Evolutionary conservation across 2,329 filamentous ascomycete genomes (phyloP), one percentile per base, ranked within the genome.

Genomic region (Exophiala alcalophila): DNA sequence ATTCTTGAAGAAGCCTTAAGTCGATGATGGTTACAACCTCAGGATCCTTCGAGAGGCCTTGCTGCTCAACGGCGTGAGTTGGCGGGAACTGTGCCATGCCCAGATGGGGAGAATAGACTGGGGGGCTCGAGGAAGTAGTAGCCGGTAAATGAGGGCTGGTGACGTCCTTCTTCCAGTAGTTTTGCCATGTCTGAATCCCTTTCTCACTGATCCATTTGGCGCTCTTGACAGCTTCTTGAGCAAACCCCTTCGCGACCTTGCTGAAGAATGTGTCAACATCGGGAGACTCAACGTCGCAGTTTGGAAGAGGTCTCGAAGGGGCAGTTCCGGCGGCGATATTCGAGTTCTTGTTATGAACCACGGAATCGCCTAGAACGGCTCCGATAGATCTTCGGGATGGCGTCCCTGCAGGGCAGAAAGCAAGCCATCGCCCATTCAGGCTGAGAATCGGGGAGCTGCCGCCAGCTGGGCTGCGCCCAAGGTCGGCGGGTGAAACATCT

Each of bases 151-250:
- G 20, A 32, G 36, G 32, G 57, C 48, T 46, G 16, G 35, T 18
- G 10, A 35, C 20, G 30, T 71, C 66, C 34, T 66, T 69, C 37
- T 69, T 69, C 68, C 70, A 73, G 52, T 73, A 73, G 44, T 59
- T 71, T 44, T 71, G 70, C 70, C 70, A 73, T 4, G 66, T 68
- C 46, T 72, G 69, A 34, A 71, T 53, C 12, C 70, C 69, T 52
- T 72, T 70, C 38, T 70, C 69, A 30, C 69, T 68, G 57, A 72
- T 66, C 68, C 69, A 73, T 49, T 66, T 65, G 24, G 69, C 70
- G 18, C 69, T 68, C 53, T 64, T 66, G 21, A 72, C 63, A 18
- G 72, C 57, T 53, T 72, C 70, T 50, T 73, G 70, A 4, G 70
- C 65, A n/a, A 72, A 67, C 24, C 70, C 70, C 50, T 69, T 59